phyloP scores from a whole-genome alignment of 768 basidiomycete genomes.

The Termitomyces sp. region DNA sequence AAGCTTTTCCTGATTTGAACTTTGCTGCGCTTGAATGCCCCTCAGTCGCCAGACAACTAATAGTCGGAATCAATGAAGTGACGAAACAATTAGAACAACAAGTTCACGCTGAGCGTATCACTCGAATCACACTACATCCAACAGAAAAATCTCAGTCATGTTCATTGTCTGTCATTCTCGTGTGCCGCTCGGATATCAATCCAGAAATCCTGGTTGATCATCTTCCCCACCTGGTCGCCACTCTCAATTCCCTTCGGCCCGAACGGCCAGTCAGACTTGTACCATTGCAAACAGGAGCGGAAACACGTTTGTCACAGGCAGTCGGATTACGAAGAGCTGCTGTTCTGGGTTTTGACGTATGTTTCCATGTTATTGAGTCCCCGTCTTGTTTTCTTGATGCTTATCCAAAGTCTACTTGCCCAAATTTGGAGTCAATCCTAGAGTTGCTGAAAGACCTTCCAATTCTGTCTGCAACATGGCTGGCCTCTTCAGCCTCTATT shows the following conservation, averaged over 20 bases:
- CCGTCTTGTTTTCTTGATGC: conserved; percentile 11
- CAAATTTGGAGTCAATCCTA: conserved; percentile 27
- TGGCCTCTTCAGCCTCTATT: conserved; percentile 22
- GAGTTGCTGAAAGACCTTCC: conserved; percentile 46
- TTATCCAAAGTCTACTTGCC: conserved; percentile 29
- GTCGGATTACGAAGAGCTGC: conserved; percentile 66
- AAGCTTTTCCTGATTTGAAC: neutral
- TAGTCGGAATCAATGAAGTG: conserved; percentile 75
- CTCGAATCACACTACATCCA: conserved; percentile 15
- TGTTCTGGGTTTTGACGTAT: conserved; percentile 62
- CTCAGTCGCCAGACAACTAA: conserved; percentile 38
- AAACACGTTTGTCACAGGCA: conserved; percentile 48
- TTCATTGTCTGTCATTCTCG: conserved; percentile 47
- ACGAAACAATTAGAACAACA: conserved; percentile 68
- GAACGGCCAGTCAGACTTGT: conserved; percentile 45
- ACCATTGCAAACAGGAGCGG: conserved; percentile 63
- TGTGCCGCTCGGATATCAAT: conserved; percentile 71
- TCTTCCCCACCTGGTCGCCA: conserved; percentile 70
- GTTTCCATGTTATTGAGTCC: conserved; percentile 15
- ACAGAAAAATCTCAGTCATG: conserved; percentile 8
- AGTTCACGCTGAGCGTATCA: conserved; percentile 26
- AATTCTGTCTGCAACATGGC: conserved; percentile 61
- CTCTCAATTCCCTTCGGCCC: conserved; percentile 52
- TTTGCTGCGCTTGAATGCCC: conserved; percentile 21
- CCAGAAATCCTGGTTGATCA: conserved; percentile 69